Evolutionary conservation across 2,329 filamentous ascomycete species (phyloP).

Genomic region (Ceratocystiopsis sp.): DNA sequence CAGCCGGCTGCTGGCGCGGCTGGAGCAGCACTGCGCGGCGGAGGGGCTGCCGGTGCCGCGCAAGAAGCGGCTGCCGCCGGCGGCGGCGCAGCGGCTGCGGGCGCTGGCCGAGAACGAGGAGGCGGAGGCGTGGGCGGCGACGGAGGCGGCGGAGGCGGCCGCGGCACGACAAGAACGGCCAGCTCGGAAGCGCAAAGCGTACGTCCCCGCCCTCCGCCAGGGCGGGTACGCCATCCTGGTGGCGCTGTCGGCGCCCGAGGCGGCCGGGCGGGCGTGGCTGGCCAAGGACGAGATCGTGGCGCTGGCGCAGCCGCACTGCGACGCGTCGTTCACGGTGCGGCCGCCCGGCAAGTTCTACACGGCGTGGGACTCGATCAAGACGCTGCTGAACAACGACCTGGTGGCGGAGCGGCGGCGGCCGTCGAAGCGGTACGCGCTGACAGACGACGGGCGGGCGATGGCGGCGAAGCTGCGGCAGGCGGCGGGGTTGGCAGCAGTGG

Average conservation of each 20-base stretch:
- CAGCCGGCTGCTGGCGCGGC: slow-evolving; percentile 45
- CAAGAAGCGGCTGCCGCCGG: slow-evolving; percentile 14
- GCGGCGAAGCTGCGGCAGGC: slow-evolving; percentile 42
- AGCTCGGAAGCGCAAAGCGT: slow-evolving; percentile 40
- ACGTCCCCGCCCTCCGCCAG: slow-evolving; percentile 56
- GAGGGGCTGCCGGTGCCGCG: slow-evolving; percentile 54
- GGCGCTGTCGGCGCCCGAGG: slow-evolving; percentile 42
- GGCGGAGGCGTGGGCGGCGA: slow-evolving; percentile 14
- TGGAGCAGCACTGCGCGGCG: slow-evolving; percentile 43
- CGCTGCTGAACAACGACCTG: slow-evolving; percentile 53
- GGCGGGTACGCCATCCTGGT: slow-evolving; percentile 58
- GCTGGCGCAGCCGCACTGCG: slow-evolving; percentile 52
- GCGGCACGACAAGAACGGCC: too few relatives aligned
- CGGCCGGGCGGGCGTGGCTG: slow-evolving; percentile 38
- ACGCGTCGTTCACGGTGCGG: slow-evolving; percentile 51
- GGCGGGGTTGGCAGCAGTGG: not conserved
- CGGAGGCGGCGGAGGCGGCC: slow-evolving; percentile 10
- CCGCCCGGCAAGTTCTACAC: slow-evolving; percentile 58
- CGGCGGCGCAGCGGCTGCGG: slow-evolving; percentile 11
- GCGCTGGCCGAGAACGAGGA: slow-evolving; percentile 3
- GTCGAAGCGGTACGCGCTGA: slow-evolving; percentile 49
- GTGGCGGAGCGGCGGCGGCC: slow-evolving; percentile 56
- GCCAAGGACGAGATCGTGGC: slow-evolving; percentile 53
- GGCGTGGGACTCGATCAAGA: slow-evolving; percentile 73
- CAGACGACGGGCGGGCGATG: slow-evolving; percentile 64